These are phyloP conservation scores for Chalciporus piperatus DNA, from an alignment of 768 basidiomycete species.

Conservation along the genomic window DNA sequence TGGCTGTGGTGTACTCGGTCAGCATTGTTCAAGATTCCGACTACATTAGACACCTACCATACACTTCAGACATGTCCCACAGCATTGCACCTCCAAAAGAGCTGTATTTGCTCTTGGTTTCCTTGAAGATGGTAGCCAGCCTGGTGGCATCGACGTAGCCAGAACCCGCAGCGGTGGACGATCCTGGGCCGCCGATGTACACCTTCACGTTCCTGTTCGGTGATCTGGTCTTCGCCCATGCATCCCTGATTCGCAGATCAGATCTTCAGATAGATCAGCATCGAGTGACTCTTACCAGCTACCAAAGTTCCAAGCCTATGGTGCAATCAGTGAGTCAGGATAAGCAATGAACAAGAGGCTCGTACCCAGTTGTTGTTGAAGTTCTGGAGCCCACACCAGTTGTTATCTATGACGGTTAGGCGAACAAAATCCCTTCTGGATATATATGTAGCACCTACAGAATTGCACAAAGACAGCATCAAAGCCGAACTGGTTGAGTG, in stretches of 20 bases:
- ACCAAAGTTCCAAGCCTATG: slow-evolving; percentile 48
- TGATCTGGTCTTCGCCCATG: slow-evolving; percentile 45
- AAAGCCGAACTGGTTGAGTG: slow-evolving; percentile 46
- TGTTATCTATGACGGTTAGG: slow-evolving; percentile 38
- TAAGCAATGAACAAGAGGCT: not conserved
- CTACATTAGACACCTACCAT: slow-evolving; percentile 27
- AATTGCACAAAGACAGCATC: slow-evolving; percentile 54
- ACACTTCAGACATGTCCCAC: slow-evolving; percentile 48
- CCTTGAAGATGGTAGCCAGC: slow-evolving; percentile 32
- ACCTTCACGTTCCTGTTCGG: slow-evolving; percentile 47
- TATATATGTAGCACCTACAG: slow-evolving; percentile 30
- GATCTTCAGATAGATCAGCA: too few species aligned
- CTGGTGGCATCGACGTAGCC: slow-evolving; percentile 41
- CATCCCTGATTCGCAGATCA: slow-evolving; percentile 21
- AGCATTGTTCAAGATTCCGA: not conserved
- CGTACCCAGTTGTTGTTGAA: slow-evolving; percentile 45
- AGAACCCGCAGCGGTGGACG: slow-evolving; percentile 39
- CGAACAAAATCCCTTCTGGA: not conserved
- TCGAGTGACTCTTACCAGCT: slow-evolving; percentile 27
- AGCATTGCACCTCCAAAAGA: slow-evolving; percentile 46
- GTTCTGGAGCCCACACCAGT: slow-evolving; percentile 31
- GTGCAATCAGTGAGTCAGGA: not conserved
- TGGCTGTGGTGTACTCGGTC: slow-evolving; percentile 34
- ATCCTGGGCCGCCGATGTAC: slow-evolving; percentile 49
- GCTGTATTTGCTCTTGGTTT: slow-evolving; percentile 35